Conservation (phyloP, 768 basidiomycete genomes). For the Botryobasidium botryosum region DNA sequence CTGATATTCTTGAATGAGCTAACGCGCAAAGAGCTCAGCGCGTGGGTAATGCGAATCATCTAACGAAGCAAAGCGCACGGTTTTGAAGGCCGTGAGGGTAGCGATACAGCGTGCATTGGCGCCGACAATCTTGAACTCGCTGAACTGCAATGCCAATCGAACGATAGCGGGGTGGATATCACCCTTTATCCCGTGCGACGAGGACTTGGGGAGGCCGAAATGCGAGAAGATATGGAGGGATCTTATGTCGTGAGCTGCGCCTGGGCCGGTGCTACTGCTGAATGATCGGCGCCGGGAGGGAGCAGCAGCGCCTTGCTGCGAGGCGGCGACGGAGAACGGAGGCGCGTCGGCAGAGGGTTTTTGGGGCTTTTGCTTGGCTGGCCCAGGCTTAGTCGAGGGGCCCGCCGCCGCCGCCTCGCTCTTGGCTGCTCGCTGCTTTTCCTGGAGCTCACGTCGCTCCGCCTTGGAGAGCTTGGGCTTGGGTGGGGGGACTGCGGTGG, state of each 20-base stretch:
- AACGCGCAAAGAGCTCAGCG: conserved; percentile 1
- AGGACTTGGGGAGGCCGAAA: conserved; percentile 51
- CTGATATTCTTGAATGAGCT: conserved; percentile 84
- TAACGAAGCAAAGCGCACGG: conserved; percentile 31
- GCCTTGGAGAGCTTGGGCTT: conserved; percentile 41
- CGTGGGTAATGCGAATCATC: not conserved
- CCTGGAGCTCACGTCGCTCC: conserved; percentile 63
- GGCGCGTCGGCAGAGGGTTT: not conserved
- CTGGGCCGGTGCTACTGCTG: not conserved
- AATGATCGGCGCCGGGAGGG: not conserved
- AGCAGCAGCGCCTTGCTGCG: not conserved
- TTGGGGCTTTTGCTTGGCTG: not conserved
- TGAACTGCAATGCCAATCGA: conserved; percentile 75
- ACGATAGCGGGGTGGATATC: conserved; percentile 85
- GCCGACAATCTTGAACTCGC: conserved; percentile 82
- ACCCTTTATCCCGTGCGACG: conserved; percentile 31
- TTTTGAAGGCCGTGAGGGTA: conserved; percentile 79
- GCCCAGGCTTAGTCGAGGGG: not conserved
- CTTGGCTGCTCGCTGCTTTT: conserved; percentile 68
- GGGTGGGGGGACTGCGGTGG: not conserved
- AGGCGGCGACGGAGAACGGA: not conserved
- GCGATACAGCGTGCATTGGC: conserved; percentile 94
- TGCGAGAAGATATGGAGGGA: conserved; percentile 67
- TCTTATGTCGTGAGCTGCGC: conserved; percentile 15
- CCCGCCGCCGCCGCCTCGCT: conserved; percentile 27